phyloP scores from a whole-genome alignment of 345 rosid species.

The Lumnitzera littorea region DNA sequence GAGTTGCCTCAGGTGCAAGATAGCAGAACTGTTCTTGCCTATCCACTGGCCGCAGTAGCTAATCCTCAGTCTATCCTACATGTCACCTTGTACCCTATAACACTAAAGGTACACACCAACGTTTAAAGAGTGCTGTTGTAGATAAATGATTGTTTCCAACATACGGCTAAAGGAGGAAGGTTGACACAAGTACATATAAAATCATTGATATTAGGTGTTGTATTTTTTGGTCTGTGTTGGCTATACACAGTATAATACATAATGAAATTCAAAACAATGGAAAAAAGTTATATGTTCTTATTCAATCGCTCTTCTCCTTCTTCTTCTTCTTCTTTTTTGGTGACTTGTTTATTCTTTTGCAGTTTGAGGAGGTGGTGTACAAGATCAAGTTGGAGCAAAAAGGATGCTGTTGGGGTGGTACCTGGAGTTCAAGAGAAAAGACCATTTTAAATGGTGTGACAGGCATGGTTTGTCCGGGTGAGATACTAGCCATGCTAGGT shows the following conservation, averaged over 20 bases:
- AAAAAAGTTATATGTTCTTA: too few species aligned
- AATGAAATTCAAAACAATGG: too few species aligned
- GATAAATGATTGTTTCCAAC: background rate
- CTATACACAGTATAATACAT: too few species aligned
- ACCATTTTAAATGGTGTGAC: conserved; percentile 74
- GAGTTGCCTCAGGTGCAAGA: conserved; percentile 6
- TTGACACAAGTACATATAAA: too few species aligned
- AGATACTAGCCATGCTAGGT: conserved; percentile 92
- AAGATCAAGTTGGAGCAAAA: conserved; percentile 60
- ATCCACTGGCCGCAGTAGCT: conserved; percentile 33
- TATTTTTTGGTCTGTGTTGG: too few species aligned
- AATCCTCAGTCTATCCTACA: conserved; percentile 42
- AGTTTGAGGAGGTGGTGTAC: conserved; percentile 94
- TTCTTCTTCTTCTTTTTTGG: background rate
- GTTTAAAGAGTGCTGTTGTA: background rate
- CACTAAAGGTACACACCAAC: conserved; percentile 61
- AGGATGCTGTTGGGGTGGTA: conserved; percentile 37
- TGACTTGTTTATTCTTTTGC: conserved; percentile 7
- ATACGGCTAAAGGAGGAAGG: too few species aligned
- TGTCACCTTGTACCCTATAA: conserved; percentile 43
- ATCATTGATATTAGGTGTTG: too few species aligned
- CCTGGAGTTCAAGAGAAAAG: conserved; percentile 62
- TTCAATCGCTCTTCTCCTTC: too few species aligned
- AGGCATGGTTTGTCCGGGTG: conserved; percentile 85
- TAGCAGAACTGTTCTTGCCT: conserved; percentile 35